Evolutionary conservation across 805 yeast genomes (phyloP), one percentile per base, ranked within the genome.

Genomic region (Kuraishia hungarica): DNA sequence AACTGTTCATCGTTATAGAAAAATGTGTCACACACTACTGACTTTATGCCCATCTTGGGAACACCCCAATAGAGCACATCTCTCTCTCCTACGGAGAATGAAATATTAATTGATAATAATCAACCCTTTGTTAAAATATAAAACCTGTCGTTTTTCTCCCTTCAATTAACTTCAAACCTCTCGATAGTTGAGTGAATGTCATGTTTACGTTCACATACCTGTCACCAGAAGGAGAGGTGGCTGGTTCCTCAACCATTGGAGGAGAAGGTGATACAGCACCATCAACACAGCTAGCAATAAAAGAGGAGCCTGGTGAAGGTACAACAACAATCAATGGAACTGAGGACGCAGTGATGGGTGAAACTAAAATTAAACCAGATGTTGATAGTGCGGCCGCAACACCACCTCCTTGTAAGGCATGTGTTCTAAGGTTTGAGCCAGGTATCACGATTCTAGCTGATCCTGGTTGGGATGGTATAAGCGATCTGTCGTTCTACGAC

Each of bases 381-480:
- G 10, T 10, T 26, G 8, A 26, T 26, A 10, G 10, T 26, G 5
- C 10, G 29, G 29, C 10, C 10, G 8, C 35, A 28, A 6, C 43
- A 6, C 43, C 43, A 4, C 17, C 43, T 10, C 43, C 43, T 13
- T 35, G 43, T 17, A 35, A 35, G 17, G 84, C 85, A 1, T 74
- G 84, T 13, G 59, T 84, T 23, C 62, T 87, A 23, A 73, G 78
- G 19, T 82, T 87, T 62, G 90, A 85, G 51, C 68, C 70, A 26
- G 77, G 75, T 26, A 63, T 83, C 26, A 77, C 76, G 35, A 73
- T 86, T 1, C 64, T 86, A 51, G 84, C 89, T 0, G 94, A 87
- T 61, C 92, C 92, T 0, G 82, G 85, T 2, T 87, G 93, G 93
- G 81, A 83, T 62, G 87, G 89, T 1, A 59, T 65, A 11, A 62